These are phyloP conservation scores for Claviceps lovelessii DNA, from an alignment of 2,329 filamentous ascomycete species.

Conservation along the genomic window DNA sequence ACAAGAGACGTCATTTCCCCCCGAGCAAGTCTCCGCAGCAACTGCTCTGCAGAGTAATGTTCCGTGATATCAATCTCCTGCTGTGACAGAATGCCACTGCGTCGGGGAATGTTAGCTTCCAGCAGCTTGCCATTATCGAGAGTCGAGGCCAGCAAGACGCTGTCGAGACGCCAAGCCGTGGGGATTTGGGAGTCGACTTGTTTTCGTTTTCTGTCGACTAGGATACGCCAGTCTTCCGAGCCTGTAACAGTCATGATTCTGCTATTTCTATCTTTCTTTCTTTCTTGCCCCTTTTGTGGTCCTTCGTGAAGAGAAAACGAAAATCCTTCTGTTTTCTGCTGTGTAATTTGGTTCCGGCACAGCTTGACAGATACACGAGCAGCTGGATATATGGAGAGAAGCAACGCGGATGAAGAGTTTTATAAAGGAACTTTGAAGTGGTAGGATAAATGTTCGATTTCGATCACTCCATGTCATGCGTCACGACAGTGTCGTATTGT, in stretches of 20 bases:
- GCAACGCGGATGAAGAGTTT: no score
- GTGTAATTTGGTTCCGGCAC: no score
- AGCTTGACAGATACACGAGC: no score
- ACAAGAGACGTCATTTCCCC: conserved; percentile 19
- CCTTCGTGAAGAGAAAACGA: background rate
- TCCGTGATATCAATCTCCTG: conserved; percentile 31
- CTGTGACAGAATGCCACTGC: conserved; percentile 23
- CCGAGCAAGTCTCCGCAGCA: conserved; percentile 21
- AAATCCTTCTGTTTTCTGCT: no score
- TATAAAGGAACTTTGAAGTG: no score
- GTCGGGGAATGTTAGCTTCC: conserved; percentile 7
- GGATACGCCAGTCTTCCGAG: conserved; percentile 1
- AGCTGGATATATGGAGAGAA: no score
- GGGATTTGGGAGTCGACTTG: conserved; percentile 2
- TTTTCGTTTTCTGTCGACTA: background rate
- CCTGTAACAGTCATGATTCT: background rate
- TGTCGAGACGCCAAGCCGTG: conserved; percentile 3
- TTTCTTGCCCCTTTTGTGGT: background rate
- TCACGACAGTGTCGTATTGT: background rate
- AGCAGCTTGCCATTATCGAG: background rate
- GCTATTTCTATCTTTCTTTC: background rate
- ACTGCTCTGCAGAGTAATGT: conserved; percentile 20
- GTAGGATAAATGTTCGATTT: no score
- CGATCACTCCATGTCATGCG: no score
- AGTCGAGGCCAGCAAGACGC: background rate